phyloP scores from a whole-genome alignment of 2,329 filamentous ascomycete species.

The Fusarium siculi region DNA sequence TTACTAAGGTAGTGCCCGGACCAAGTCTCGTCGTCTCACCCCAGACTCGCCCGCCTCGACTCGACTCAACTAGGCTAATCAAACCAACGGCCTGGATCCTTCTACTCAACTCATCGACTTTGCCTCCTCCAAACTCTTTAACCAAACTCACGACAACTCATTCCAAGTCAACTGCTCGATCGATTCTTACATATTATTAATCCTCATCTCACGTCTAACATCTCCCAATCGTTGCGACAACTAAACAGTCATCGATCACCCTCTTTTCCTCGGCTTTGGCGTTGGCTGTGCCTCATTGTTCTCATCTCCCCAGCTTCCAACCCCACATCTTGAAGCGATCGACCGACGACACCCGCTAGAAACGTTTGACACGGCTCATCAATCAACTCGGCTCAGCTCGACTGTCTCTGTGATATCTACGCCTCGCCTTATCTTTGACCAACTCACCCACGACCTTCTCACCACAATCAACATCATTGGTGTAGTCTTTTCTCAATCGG shows the following conservation, averaged over 20 bases:
- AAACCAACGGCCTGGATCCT: slow-evolving; percentile 14
- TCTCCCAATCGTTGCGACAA: neutral
- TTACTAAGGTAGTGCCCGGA: neutral
- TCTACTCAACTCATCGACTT: slow-evolving; percentile 19
- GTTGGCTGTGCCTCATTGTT: slow-evolving; percentile 23
- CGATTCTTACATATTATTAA: neutral
- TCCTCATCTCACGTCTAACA: neutral
- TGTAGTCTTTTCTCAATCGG: neutral
- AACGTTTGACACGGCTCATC: slow-evolving; percentile 10
- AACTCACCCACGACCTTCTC: neutral
- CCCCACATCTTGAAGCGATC: slow-evolving; percentile 29
- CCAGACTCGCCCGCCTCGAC: neutral
- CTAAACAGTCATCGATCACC: neutral
- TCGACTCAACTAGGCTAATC: neutral
- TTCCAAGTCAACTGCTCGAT: neutral
- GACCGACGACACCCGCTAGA: slow-evolving; percentile 27
- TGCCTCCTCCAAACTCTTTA: slow-evolving; percentile 23
- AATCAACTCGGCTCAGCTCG: slow-evolving; percentile 2
- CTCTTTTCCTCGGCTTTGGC: slow-evolving; percentile 6
- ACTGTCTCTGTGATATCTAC: slow-evolving; percentile 9
- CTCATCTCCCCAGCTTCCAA: slow-evolving; percentile 27
- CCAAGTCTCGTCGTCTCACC: slow-evolving; percentile 9
- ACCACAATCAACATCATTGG: neutral
- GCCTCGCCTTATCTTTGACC: neutral
- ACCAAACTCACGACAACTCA: neutral